Evolutionary conservation across 192 early-diverging fungal genomes (phyloP).

Genomic region (Coemansia sp.): DNA sequence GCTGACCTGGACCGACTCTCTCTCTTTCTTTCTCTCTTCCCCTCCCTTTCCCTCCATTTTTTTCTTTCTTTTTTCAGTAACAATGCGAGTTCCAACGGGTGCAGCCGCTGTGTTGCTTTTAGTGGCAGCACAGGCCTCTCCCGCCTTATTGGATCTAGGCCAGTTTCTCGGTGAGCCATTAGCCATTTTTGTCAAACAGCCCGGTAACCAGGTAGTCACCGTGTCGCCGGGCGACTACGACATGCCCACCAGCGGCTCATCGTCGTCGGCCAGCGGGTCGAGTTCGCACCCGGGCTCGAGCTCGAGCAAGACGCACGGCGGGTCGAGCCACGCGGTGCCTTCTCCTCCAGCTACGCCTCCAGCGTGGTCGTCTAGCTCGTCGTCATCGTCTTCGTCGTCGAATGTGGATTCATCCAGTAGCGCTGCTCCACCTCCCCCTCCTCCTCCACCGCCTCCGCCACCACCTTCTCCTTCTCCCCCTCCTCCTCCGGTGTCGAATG

Average conservation of each 20-base stretch:
- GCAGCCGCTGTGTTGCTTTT: not conserved
- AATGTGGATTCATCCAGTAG: conserved; percentile 2
- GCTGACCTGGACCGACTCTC: too few relatives aligned
- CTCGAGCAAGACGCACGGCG: not conserved
- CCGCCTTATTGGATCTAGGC: not conserved
- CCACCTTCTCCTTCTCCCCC: not conserved
- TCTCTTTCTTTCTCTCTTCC: not conserved
- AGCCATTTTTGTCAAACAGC: conserved; percentile 5
- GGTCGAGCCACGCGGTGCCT: not conserved
- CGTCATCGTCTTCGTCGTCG: not conserved
- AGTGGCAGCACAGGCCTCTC: not conserved
- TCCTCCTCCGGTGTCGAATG: not conserved
- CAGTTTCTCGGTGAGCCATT: conserved; percentile 10
- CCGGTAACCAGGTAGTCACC: not conserved
- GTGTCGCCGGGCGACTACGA: not conserved
- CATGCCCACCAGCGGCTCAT: not conserved
- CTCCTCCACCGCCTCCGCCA: not conserved
- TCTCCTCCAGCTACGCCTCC: not conserved
- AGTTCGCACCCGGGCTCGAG: not conserved
- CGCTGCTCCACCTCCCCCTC: not conserved
- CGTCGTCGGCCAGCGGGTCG: not conserved
- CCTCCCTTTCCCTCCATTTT: not conserved
- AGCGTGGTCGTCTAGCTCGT: not conserved
- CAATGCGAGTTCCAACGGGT: conserved; percentile 8
- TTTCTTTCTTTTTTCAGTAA: not conserved